Evolutionary conservation across 2,329 filamentous ascomycete genomes (phyloP), one percentile per base, ranked within the genome.

Genomic region (Ascochyta pisi): DNA sequence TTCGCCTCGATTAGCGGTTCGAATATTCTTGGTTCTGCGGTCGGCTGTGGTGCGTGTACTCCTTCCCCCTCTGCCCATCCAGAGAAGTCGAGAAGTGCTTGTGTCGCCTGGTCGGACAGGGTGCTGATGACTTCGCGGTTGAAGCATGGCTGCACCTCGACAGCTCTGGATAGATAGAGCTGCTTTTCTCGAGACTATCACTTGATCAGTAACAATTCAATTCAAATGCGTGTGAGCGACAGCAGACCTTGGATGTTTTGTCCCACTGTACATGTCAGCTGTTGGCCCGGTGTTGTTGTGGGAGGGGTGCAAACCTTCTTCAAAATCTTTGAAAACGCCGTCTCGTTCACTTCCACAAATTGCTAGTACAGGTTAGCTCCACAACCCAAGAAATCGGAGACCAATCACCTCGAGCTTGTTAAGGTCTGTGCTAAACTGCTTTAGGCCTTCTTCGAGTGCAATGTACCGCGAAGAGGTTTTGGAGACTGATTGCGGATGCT

Each of bases 141-240:
- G 83, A 98, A 99, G 76, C 96, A 98, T 6, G 95, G 95, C 71
- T 98, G 95, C 7, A 98, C 93, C 76, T 99, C 95, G 60, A 99
- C 94, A 8, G 95, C 95, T 57, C 95, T 86, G 9, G 96, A 96
- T 33, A 99, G 87, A 73, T 98, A 99, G 37, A 98, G 85, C 78
- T 98, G 95, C 77, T 99, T 99, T 57, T 95, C 97, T 76, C 94
- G 94, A 47, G 94, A 98, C 83, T 88, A 74, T 50, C 43, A 58
- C 53, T 44, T 57, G 26, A 65, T 79, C 67, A 77, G 78, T 70
- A 43, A 63, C 61, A 46, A 54, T 35, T 35, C 33, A 35, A 3
- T 7, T 16, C 33, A 16, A n/a, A 47, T 49, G 42, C 44, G 31
- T 46, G 58, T 29, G 61, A 57, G 41, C 51, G 66, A 44, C 52